Evolutionary conservation across 2,329 filamentous ascomycete genomes (phyloP), one percentile per base, ranked within the genome.

Genomic region (Diaporthe amygdali): DNA sequence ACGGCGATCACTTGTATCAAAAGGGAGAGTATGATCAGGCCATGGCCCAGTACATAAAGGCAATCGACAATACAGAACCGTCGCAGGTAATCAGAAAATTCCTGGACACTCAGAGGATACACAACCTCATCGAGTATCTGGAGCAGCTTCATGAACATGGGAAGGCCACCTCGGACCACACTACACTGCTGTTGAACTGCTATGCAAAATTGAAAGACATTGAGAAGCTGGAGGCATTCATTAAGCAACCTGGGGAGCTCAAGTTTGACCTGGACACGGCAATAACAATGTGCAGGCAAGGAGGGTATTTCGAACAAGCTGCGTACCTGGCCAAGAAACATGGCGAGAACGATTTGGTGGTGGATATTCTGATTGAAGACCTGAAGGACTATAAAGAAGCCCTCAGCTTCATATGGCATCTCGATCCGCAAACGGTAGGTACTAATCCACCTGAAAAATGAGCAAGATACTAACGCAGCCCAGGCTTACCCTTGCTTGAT

Each of bases 151-250:
- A 99, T 78, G 95, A 98, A 74, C 94, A 97, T 77, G 92, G 96
- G 77, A 96, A 92, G 79, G 97, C 96, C 0, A 98, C 96, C 2
- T 92, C 95, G 2, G 96, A 99, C 75, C 96, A 99, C 76, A 99
- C 96, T 0, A 99, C 96, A 0, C 84, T 99, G 14, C 86, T 99
- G 0, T 84, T 99, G 52, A 99, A 99, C 79, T 99, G 96, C 82
- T 99, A 99, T 79, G 96, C 96, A 0, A 99, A 99, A 79, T 85
- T 98, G 20, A 99, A 99, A 81, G 96, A 99, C 79, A 96, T 97
- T 6, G 93, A 95, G 70, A 99, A 99, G 82, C 87, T 99, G 8
- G 96, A 99, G 78, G 93, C 93, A 30, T 99, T 99, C 76, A 99
- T 99, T 82, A 97, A 97, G 79, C 95, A 95, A 34, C 95, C 96